Conservation (phyloP, 1,284 basidiomycete genomes). For the Takashimella koratensis region DNA sequence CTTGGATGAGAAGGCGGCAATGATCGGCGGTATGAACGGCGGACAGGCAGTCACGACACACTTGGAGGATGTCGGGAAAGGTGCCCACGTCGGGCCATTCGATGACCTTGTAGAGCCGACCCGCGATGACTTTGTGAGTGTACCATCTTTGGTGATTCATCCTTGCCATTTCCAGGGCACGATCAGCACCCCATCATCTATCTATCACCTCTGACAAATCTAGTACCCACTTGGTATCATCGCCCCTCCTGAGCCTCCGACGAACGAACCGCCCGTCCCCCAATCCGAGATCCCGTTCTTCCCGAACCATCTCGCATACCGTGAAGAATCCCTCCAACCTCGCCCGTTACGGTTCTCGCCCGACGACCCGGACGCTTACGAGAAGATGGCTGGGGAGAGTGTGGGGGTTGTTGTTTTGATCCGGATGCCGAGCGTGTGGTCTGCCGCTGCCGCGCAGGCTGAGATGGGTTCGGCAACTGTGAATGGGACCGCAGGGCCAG, state of each 20-base stretch:
- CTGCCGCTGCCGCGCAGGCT: neutral
- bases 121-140: neutral
- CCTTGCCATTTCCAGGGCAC: no score
- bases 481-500: no score
- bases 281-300: conserved; percentile 29
- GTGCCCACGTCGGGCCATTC: neutral
- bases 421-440: conserved; percentile 29
- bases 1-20: neutral
- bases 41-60: neutral
- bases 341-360: conserved; percentile 22
- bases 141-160: no score
- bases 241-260: neutral
- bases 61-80: neutral
- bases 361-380: conserved; percentile 14
- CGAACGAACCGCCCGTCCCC: conserved; percentile 26
- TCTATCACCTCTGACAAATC: no score
- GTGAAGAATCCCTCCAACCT: conserved; percentile 26
- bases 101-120: neutral
- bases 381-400: conserved; percentile 25
- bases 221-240: conserved; percentile 10
- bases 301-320: conserved; percentile 44
- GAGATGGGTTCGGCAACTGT: no score
- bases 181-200: no score
- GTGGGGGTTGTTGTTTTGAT: conserved; percentile 38
- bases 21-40: neutral